A percentile compares a stretch with the other conserved stretches of the same genome.
These are phyloP conservation scores for Phialophora tarda DNA, from an alignment of 2,329 filamentous ascomycete species.

Conservation along the genomic window DNA sequence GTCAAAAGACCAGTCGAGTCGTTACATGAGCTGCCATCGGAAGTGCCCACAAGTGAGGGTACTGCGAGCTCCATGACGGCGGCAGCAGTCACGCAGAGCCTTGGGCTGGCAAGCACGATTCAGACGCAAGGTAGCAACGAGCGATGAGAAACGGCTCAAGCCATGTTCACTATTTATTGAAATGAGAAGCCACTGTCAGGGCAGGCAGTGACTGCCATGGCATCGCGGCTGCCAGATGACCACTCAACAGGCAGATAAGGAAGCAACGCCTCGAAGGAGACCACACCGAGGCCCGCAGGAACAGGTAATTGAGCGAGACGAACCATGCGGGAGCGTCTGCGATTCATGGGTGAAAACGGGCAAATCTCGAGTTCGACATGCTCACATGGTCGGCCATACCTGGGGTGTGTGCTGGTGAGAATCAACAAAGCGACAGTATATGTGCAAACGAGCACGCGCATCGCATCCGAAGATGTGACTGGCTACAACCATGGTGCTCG, in stretches of 20 bases:
- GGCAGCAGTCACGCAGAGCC: neutral
- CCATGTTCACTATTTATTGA: constrained; percentile 7
- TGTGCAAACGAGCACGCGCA: constrained; percentile 27
- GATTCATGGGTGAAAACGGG: constrained; percentile 6
- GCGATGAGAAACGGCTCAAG: constrained; percentile 2
- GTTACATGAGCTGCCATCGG: constrained; percentile 28
- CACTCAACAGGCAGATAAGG: constrained; percentile 10
- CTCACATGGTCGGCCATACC: constrained; percentile 23
- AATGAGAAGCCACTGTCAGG: neutral
- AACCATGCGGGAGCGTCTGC: neutral
- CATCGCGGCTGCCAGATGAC: constrained; percentile 9
- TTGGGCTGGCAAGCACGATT: neutral
- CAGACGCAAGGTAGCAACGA: neutral
- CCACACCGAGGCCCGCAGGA: constrained; percentile 1
- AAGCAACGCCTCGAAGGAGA: constrained; percentile 1
- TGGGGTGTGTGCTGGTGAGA: constrained; percentile 3
- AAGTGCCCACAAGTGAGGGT: constrained; percentile 29
- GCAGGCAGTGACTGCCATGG: constrained; percentile 3
- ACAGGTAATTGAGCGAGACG: neutral
- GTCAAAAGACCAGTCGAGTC: constrained; percentile 28
- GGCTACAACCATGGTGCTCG: constrained; percentile 5
- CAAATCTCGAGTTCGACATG: constrained; percentile 1
- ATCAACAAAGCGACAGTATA: constrained; percentile 23
- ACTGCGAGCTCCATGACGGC: constrained; percentile 25
- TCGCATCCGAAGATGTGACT: constrained; percentile 14